Evolutionary conservation across 768 basidiomycete species (phyloP), one percentile per base, ranked within the genome.

Genomic region (Fistulinella prunicolor): DNA sequence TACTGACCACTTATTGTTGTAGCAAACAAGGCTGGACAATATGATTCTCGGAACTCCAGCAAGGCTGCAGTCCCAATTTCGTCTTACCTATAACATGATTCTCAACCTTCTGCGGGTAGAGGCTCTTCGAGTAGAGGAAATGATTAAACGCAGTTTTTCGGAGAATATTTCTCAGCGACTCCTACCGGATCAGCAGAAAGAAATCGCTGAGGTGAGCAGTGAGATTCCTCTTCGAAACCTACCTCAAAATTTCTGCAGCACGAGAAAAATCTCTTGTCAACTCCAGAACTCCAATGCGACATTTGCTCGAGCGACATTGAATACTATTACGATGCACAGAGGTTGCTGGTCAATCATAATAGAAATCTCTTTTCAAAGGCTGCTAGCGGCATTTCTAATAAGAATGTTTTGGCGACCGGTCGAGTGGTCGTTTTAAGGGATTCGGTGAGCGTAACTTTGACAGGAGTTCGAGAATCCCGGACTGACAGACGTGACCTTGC

Each of bases 81-180:
- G 96, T 46, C 76, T 99, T 54, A 99, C 96, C 1, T 99, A 98
- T 70, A 98, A 97, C 66, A 98, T 99, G 96, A 98, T 99, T 52
- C 70, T 99, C 51, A 99, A 99, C 63, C 72, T 99, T 32, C 78
- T 99, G 9, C 84, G 96, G 17, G 96, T 99, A 9, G 96, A 99
- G 62, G 94, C 96, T 0, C 75, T 99, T 39, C 78, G 85, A 50
- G 95, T 98, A 16, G 96, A 99, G 63, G 96, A 99, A 69, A 99
- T 99, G 96, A 98, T 99, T 64, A 98, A 98, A 67, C 79, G 96
- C 32, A 94, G 91, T 65, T 99, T 99, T 69, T 98, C 96, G 16
- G 96, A 99, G 72, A 98, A 98, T 62, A 85, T 93, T 1, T 88
- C 96, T 0, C 96, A 99, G 62, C 77, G 86, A 32, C 72, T 97